Evolutionary conservation across 768 basidiomycete species (phyloP), one percentile per base, ranked within the genome.

Genomic region (Tulasnella sp.): DNA sequence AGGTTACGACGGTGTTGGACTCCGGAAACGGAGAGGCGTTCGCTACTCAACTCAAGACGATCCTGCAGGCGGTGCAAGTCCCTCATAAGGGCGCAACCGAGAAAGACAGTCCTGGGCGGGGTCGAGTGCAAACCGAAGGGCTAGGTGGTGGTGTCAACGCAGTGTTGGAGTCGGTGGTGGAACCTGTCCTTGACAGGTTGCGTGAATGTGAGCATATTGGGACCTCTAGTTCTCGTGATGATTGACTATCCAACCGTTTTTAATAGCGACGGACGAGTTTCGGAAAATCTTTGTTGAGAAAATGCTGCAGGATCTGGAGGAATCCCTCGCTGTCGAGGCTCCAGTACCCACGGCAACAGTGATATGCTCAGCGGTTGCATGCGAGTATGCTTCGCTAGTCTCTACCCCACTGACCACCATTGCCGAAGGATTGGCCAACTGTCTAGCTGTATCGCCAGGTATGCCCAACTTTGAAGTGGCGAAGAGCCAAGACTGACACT

Each of bases 341-440:
- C 29, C 52, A 14, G 52, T 59, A 32, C 85, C 89, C 12, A 91
- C 90, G 0, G 77, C 86, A 40, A 83, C 89, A 77, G 85, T 90
- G 22, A 83, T 93, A n/a, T 76, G 84, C n/a, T 82, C 87, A 9
- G 92, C 92, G 2, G 78, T 90, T 44, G 82, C 86, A n/a, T 84
- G 84, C 72, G 90, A 91, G 78, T 85, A 87, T 75, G 84, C 84
- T 67, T 83, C 29, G 9, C 12, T 83, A 26, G 81, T 80, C 63
- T 77, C 86, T 62, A 80, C 32, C 87, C n/a, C 78, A 86, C 40
- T 77, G 86, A 8, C 86, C 89, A 1, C 64, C 75, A 62, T 88
- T 64, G 79, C 91, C 44, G 78, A 80, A 44, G 82, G 86, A 47
- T 72, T 88, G 76, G 78, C 83, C 17, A 72, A 69, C 3, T 81